Evolutionary conservation across 148 eudicot species (phyloP).

Genomic region (Hydrangea macrophylla): DNA sequence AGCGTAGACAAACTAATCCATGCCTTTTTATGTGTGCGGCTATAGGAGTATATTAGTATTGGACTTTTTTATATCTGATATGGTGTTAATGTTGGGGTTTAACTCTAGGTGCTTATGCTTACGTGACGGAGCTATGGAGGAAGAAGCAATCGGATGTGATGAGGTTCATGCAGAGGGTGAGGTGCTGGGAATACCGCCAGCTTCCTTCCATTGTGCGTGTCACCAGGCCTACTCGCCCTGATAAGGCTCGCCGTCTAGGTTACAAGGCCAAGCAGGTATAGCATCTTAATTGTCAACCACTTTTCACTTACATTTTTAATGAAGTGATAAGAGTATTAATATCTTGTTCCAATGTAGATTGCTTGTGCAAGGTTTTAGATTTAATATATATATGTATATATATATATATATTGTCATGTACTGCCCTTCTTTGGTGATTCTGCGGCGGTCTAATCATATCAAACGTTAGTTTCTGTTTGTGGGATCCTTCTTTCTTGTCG

Average conservation of each 20-base stretch:
- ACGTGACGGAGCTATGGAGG: slow-evolving; percentile 44
- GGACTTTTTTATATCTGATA: neutral
- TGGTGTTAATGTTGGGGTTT: neutral
- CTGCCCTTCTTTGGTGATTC: neutral
- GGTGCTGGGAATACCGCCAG: slow-evolving; percentile 46
- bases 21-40: neutral
- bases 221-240: slow-evolving; percentile 39
- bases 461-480: neutral
- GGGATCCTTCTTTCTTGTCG: too few relatives aligned
- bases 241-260: slow-evolving; percentile 37
- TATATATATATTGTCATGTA: neutral
- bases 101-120: slow-evolving; percentile 36
- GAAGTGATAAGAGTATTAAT: neutral
- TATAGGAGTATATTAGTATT: neutral
- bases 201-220: slow-evolving; percentile 37
- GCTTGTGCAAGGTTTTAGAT: neutral
- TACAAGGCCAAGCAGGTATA: slow-evolving; percentile 42
- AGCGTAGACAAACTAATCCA: neutral
- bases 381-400: neutral
- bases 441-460: neutral
- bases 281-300: neutral
- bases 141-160: slow-evolving; percentile 45
- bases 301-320: neutral
- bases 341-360: neutral
- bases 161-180: slow-evolving; percentile 42